These are phyloP conservation scores for Candolleomyces aberdarensis DNA, from an alignment of 768 basidiomycete genomes.

Conservation along the genomic window DNA sequence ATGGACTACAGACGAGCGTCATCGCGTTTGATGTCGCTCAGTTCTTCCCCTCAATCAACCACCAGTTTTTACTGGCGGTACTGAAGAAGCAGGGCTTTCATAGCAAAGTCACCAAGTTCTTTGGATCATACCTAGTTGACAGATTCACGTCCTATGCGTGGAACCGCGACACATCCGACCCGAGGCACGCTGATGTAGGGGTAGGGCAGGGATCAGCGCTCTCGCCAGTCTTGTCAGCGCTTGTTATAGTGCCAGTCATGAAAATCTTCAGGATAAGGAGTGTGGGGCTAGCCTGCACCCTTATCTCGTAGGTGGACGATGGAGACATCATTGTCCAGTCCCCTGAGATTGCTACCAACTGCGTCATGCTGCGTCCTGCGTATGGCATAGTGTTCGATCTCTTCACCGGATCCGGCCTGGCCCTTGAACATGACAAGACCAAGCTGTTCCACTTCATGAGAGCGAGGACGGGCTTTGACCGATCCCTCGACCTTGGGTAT, in stretches of 20 bases:
- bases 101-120: background rate
- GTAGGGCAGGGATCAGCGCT: background rate
- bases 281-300: no score
- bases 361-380: no score
- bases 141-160: background rate
- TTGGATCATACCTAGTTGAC: background rate
- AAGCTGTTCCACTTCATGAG: background rate
- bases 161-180: background rate
- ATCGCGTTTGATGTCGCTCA: constrained; percentile 6
- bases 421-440: background rate
- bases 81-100: background rate
- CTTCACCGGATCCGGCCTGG: no score
- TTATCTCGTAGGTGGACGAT: no score
- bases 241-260: no score
- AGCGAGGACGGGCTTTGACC: background rate
- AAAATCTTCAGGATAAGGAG: no score
- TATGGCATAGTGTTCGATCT: no score
- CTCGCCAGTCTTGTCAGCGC: background rate
- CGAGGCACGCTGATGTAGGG: background rate
- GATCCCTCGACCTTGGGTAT: background rate
- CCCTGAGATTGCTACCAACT: no score
- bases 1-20: constrained; percentile 12
- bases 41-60: constrained; percentile 2
- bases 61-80: background rate
- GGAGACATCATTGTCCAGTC: no score